These are phyloP conservation scores for Alternaria rosae DNA, from an alignment of 2,329 filamentous ascomycete species.

Conservation along the genomic window DNA sequence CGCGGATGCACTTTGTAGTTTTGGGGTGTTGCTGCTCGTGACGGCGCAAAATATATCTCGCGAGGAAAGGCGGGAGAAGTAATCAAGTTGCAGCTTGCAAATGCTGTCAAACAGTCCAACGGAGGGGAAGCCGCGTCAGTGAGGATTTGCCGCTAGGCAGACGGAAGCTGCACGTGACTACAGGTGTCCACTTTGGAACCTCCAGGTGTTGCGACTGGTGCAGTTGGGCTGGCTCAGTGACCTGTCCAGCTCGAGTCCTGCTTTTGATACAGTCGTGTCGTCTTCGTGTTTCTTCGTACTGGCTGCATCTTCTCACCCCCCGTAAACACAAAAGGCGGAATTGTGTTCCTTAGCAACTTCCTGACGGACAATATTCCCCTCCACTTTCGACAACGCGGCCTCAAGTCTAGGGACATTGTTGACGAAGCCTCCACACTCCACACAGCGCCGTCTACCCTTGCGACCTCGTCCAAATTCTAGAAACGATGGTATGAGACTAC, in stretches of 20 bases:
- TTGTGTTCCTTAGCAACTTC: constrained; percentile 19
- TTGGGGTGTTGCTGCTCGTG: background rate
- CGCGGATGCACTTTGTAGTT: background rate
- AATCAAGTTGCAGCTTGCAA: background rate
- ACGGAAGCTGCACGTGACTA: constrained; percentile 26
- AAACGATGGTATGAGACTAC: constrained; percentile 40
- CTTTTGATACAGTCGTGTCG: background rate
- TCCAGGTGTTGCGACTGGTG: constrained; percentile 33
- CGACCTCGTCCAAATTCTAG: constrained; percentile 14
- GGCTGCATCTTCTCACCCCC: background rate
- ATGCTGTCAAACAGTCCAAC: background rate
- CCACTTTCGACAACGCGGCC: constrained; percentile 19
- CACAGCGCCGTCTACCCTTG: background rate
- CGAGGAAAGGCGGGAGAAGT: background rate
- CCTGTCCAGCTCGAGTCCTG: background rate
- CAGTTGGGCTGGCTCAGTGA: constrained; percentile 12
- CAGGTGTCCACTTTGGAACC: constrained; percentile 33
- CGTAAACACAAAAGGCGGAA: background rate
- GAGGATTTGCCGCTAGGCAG: constrained; percentile 23
- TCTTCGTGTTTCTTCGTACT: background rate
- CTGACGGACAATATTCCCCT: constrained; percentile 27
- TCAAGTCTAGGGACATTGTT: constrained; percentile 2
- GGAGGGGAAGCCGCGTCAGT: constrained; percentile 19
- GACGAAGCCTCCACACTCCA: background rate
- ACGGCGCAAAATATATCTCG: background rate